A percentile compares a stretch with the other conserved stretches of the same genome.
These are phyloP conservation scores for Graphilbum fragrans DNA, from an alignment of 2,329 filamentous ascomycete species.

Conservation along the genomic window DNA sequence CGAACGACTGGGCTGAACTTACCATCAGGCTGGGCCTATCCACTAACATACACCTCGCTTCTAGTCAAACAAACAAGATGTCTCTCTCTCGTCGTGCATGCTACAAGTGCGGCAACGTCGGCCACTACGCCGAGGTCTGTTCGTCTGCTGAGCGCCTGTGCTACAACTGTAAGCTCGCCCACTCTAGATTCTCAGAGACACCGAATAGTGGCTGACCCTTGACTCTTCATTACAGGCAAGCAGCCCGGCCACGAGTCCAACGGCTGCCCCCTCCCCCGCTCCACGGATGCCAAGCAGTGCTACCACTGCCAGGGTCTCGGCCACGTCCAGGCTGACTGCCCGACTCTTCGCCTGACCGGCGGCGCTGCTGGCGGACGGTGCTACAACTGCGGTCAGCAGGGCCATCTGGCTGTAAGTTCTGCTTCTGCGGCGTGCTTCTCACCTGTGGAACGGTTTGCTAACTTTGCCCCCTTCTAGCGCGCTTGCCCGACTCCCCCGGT, in stretches of 20 bases:
- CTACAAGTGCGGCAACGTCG: constrained; percentile 75
- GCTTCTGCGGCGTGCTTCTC: neutral
- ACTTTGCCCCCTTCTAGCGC: constrained; percentile 38
- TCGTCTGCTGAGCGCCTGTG: constrained; percentile 95
- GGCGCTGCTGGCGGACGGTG: constrained; percentile 74
- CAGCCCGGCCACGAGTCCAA: constrained; percentile 94
- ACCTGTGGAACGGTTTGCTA: neutral
- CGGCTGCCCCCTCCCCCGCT: constrained; percentile 89
- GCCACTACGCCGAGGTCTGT: constrained; percentile 81
- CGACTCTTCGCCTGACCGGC: constrained; percentile 83
- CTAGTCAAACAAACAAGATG: constrained; percentile 35
- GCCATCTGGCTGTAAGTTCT: constrained; percentile 71
- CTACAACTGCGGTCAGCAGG: constrained; percentile 91
- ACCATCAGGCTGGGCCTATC: neutral
- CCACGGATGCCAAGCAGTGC: constrained; percentile 98
- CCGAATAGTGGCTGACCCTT: constrained; percentile 5
- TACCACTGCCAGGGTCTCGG: constrained; percentile 98
- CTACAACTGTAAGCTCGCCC: constrained; percentile 77
- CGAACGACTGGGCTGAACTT: too few relatives aligned
- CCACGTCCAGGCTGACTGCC: constrained; percentile 97
- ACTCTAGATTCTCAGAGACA: neutral
- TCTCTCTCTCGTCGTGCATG: constrained; percentile 72
- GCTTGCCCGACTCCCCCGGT: constrained; percentile 69
- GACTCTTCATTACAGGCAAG: constrained; percentile 46
- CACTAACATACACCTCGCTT: too few relatives aligned